Base-by-base conservation (phyloP, 176 grass and related monocot species). In the Triticum urartu region DNA sequence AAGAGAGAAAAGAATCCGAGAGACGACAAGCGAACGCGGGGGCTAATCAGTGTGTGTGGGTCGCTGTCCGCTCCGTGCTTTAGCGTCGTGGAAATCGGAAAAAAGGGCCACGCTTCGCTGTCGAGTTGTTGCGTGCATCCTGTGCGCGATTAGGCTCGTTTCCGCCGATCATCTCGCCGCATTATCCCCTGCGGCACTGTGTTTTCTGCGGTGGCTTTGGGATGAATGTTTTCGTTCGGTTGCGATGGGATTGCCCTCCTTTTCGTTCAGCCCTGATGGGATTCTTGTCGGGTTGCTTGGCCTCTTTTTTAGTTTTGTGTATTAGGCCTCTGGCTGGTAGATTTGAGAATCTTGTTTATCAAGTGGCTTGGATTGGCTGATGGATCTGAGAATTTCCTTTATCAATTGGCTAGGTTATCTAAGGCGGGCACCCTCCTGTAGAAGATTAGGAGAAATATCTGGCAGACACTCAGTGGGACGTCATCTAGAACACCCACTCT, bases 21-120 rank as follows among this genome's bases (percentile, higher is more conserved):
- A 88, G 86, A 66, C 78, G 90, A 91, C 86, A 88, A 82, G 32
- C 35, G 28, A 30, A 30, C 28, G 64, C 35, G 70, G 82, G 82
- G 72, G 86, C 63, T 82, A 91, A 91, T 88, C 90, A 91, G 82
- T 88, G 84, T 88, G 82, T 88, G 84, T 88, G 84, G 72, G 71
- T 78, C 40, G 7, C 28, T 85, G 78, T 88, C 90, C 70, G 71
- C 64, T 65, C 76, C 70, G 63, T 78, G 77, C 82, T 88, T 81
- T 88, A 80, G 39, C 52, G 64, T 72, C 24, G 71, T 88, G 78
- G 89, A 87, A 75, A 88, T 61, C 54, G 32, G 32, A 4, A 21
- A 34, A 64, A 80, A 54, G 1, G 50, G 54, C 62, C 71, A 66
- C 81, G 86, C 81, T 82, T 81, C 75, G 50, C 75, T 91, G 86